A percentile compares a stretch with the other conserved stretches of the same genome.
These are phyloP conservation scores for Quercus lobata DNA, from an alignment of 331 rosid species.

Conservation along the genomic window DNA sequence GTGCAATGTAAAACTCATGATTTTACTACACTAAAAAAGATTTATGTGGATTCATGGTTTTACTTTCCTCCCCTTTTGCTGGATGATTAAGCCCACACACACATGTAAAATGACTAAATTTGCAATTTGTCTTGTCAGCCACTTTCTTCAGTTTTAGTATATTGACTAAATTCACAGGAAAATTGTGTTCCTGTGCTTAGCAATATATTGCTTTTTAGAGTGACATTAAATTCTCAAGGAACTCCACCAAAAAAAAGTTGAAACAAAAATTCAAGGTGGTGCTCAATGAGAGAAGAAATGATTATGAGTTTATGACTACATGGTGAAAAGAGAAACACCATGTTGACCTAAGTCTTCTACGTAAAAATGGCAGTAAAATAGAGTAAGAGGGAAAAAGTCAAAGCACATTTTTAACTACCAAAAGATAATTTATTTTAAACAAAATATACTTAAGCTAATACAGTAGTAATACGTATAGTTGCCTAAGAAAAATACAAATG, in stretches of 20 bases:
- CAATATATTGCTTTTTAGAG: constrained; percentile 29
- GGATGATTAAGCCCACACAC: constrained; percentile 34
- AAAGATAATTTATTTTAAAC: too few species aligned
- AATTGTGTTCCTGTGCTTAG: constrained; percentile 7
- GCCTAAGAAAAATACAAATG: too few species aligned
- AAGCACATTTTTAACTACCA: too few species aligned
- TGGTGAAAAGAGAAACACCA: too few species aligned
- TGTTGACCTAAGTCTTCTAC: too few species aligned
- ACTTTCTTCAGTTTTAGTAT: not conserved
- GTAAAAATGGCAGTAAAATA: too few species aligned
- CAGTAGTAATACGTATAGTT: too few species aligned
- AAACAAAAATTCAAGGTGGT: too few species aligned
- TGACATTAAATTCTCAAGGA: constrained; percentile 10
- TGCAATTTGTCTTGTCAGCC: not conserved
- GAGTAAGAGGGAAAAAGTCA: too few species aligned
- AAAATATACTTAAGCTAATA: too few species aligned
- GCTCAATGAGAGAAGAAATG: too few species aligned
- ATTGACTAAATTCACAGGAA: constrained; percentile 3
- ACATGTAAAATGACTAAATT: constrained; percentile 18
- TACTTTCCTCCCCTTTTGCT: not conserved
- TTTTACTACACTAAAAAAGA: constrained; percentile 11
- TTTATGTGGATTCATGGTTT: constrained; percentile 1
- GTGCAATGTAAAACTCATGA: constrained; percentile 7
- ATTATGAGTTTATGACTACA: too few species aligned
- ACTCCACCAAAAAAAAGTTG: constrained; percentile 21